A percentile compares a stretch with the other conserved stretches of the same genome.
phyloP scores from a whole-genome alignment of 208 protist species.

The Porcisia hertigi region DNA sequence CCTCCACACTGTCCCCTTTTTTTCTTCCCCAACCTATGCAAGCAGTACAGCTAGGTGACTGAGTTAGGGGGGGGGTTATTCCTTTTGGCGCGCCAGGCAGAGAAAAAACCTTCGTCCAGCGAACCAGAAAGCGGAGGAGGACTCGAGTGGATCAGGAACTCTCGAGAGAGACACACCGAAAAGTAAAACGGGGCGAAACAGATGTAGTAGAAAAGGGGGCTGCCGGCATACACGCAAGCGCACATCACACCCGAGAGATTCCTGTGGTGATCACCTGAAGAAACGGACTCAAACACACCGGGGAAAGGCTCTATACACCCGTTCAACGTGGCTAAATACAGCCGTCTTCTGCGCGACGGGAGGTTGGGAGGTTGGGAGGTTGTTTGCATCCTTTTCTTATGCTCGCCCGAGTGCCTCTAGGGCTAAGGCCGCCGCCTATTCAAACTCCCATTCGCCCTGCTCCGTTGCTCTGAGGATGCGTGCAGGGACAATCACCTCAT shows the following conservation, averaged over 20 bases:
- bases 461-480: constrained; percentile 40
- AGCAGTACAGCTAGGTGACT: background rate
- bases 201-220: background rate
- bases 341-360: background rate
- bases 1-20: background rate
- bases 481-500: constrained; percentile 41
- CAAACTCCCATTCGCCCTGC: constrained; percentile 36
- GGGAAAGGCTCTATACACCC: background rate
- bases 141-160: background rate
- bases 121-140: no score
- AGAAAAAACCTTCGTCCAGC: background rate
- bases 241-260: background rate
- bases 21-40: background rate
- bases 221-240: background rate
- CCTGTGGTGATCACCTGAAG: background rate
- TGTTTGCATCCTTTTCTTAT: background rate
- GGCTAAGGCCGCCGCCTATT: constrained; percentile 20
- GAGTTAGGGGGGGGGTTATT: background rate
- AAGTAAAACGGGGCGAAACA: background rate
- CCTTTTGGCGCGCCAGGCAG: background rate
- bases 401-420: background rate
- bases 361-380: background rate
- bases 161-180: background rate
- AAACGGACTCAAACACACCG: background rate
- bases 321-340: background rate